Evolutionary conservation across 352 stramenopile species (phyloP).

Genomic region (Chrysophaeum taylorii): DNA sequence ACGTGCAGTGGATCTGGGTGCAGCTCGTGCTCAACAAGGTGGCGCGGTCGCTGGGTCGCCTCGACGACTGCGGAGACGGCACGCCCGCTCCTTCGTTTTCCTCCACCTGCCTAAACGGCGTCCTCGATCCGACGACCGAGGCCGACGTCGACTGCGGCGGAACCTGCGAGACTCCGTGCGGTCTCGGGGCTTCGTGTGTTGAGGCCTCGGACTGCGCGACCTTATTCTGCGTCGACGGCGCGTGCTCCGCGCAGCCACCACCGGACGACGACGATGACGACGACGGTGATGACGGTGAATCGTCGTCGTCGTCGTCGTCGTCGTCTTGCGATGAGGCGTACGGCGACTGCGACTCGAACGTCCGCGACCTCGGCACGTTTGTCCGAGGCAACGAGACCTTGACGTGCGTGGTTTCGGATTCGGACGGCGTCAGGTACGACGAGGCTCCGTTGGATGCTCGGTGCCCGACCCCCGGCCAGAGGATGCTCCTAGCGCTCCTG

Average conservation of each 20-base stretch:
- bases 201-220: constrained; percentile 13
- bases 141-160: constrained; percentile 32
- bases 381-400: background rate
- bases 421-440: background rate
- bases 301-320: too few species aligned
- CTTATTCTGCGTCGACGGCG: background rate
- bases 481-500: background rate
- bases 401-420: too few species aligned
- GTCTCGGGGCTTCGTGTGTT: constrained; percentile 2
- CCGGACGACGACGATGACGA: background rate
- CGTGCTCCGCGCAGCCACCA: background rate
- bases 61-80: background rate
- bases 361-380: background rate
- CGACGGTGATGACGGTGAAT: background rate
- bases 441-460: too few species aligned
- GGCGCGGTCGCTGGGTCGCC: background rate
- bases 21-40: constrained; percentile 7
- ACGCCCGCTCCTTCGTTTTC: too few species aligned
- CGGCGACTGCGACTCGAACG: background rate
- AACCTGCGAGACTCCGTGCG: constrained; percentile 18
- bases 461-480: constrained; percentile 1
- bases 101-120: constrained; percentile 19
- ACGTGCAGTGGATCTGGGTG: background rate
- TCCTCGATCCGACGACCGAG: constrained; percentile 29
- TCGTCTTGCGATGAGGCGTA: too few species aligned